A percentile compares a stretch with the other conserved stretches of the same genome.
Conservation (phyloP, 306 rosid genomes). For the Casuarina cunninghamiana region DNA sequence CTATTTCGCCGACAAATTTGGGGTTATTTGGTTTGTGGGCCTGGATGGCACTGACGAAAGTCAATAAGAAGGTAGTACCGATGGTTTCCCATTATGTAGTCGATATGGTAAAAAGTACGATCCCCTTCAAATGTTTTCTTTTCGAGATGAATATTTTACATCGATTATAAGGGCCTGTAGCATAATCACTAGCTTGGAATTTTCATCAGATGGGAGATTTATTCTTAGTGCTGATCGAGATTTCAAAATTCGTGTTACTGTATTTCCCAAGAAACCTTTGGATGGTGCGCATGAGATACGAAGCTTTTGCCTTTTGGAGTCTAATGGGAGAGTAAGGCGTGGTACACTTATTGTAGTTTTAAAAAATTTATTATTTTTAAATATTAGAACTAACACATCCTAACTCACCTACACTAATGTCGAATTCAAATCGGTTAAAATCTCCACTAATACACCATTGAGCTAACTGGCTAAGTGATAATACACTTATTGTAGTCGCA, state of each 20-base stretch:
- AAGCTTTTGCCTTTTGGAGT: constrained; percentile 80
- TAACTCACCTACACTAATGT: no score
- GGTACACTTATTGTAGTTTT: constrained; percentile 33
- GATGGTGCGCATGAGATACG: constrained; percentile 86
- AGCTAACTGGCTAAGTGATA: no score
- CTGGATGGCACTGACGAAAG: constrained; percentile 40
- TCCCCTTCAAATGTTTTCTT: no score
- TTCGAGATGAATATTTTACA: no score
- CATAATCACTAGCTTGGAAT: constrained; percentile 85
- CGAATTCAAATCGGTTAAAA: no score
- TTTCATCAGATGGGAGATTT: constrained; percentile 72
- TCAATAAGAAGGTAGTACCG: constrained; percentile 56
- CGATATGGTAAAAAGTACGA: no score
- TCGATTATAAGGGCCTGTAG: constrained; percentile 44
- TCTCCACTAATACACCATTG: no score
- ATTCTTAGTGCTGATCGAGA: constrained; percentile 89
- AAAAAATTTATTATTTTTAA: no score
- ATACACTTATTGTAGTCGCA: constrained; percentile 61
- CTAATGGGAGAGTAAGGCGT: constrained; percentile 49
- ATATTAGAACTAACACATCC: no score
- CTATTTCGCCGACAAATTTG: constrained; percentile 94
- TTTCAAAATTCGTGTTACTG: constrained; percentile 84
- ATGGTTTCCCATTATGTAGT: constrained; percentile 67
- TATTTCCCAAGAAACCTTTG: constrained; percentile 65
- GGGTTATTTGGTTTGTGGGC: constrained; percentile 84